A percentile compares a stretch with the other conserved stretches of the same genome.
phyloP scores from a whole-genome alignment of 306 rosid genomes.

The Biancaea sappan region DNA sequence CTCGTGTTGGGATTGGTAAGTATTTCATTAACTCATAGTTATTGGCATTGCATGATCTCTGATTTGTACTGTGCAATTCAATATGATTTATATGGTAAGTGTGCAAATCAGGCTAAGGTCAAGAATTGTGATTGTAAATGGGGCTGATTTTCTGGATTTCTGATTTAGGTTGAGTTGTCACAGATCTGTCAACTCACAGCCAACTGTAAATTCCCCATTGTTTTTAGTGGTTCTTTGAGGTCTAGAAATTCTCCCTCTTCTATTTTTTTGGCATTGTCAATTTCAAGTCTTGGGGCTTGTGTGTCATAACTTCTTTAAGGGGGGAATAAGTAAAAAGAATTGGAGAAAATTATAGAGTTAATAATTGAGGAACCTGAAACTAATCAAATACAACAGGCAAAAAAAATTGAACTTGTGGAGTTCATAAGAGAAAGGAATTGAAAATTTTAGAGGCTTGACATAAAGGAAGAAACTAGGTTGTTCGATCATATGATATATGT shows the following conservation, averaged over 20 bases:
- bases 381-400: not conserved
- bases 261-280: conserved; percentile 13
- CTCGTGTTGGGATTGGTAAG: conserved; percentile 96
- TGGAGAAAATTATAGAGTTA: not conserved
- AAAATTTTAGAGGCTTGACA: not conserved
- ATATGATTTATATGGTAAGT: conserved; percentile 7
- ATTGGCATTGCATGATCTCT: conserved; percentile 2
- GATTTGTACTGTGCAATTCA: not conserved
- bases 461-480: not conserved
- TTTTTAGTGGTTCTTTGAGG: not conserved
- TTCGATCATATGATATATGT: conserved; percentile 1
- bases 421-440: not conserved
- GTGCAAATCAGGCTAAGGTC: conserved; percentile 17
- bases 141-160: conserved; percentile 26
- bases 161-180: conserved; percentile 20
- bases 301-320: conserved; percentile 12
- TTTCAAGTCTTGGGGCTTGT: conserved; percentile 26
- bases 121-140: conserved; percentile 8
- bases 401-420: conserved; percentile 9
- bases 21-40: conserved; percentile 29
- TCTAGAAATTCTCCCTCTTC: not conserved
- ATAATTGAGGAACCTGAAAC: conserved; percentile 12
- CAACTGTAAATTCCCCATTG: conserved; percentile 10
- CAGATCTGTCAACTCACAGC: conserved; percentile 16
- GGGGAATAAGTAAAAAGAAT: conserved; percentile 12